Evolutionary conservation across 2,329 filamentous ascomycete species (phyloP).

Genomic region (Talaromyces sp.): DNA sequence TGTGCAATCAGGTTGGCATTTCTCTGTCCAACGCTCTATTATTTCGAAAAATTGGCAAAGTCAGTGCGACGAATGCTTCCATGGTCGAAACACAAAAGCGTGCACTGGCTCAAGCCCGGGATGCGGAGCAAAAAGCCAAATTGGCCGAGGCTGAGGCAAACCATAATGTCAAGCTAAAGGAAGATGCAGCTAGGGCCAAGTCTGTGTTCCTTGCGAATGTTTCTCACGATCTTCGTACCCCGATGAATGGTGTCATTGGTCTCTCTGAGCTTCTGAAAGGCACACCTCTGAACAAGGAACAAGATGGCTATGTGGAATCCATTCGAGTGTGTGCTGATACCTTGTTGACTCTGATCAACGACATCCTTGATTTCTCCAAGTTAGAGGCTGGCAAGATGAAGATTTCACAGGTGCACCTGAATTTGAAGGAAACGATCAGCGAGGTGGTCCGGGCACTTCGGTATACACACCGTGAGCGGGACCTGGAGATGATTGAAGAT

Average conservation of each 20-base stretch:
- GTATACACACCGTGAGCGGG: conserved; percentile 59
- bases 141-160: conserved; percentile 60
- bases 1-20: conserved; percentile 61
- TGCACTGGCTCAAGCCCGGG: conserved; percentile 56
- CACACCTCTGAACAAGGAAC: conserved; percentile 52
- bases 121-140: conserved; percentile 61
- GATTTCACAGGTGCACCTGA: conserved; percentile 77
- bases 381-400: conserved; percentile 83
- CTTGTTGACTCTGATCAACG: conserved; percentile 81
- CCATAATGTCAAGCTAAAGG: conserved; percentile 61
- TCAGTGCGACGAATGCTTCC: conserved; percentile 58
- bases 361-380: conserved; percentile 86
- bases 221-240: conserved; percentile 78
- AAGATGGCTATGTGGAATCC: conserved; percentile 59
- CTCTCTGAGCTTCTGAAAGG: conserved; percentile 59
- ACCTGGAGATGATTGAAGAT: conserved; percentile 58
- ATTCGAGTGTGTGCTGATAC: conserved; percentile 66
- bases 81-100: conserved; percentile 64
- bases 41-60: conserved; percentile 57
- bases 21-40: conserved; percentile 61
- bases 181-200: conserved; percentile 67
- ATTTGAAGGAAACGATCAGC: conserved; percentile 62
- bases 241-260: conserved; percentile 89
- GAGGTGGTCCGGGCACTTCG: conserved; percentile 60
- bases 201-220: conserved; percentile 97